Base-by-base conservation (phyloP, 78 protist species). In the Cavenderia fasciculata region DNA sequence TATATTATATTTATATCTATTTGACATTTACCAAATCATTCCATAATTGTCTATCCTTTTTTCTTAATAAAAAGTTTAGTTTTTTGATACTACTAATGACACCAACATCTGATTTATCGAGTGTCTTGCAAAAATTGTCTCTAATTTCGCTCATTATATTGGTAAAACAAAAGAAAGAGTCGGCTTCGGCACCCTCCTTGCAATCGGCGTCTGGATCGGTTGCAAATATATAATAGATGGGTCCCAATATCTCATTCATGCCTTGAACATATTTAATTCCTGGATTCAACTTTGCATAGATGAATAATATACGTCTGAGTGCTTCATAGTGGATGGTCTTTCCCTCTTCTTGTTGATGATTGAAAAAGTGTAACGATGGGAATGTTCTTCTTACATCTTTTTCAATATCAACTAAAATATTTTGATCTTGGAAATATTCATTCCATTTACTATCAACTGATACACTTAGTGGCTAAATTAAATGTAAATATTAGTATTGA, bases 161-260 rank as follows among this genome's bases (percentile, higher is more conserved):
- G 6, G 84, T 82, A 61, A 96, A 96, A 74, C 96, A 94, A 69
- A 71, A 95, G 87, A 95, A 96, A 7, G 97, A 74, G 74, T 96
- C 98, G 8, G 97, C 95, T 78, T 96, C 98, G n/a, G 92, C 91
- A 23, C 87, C 56, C 0, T 40, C 78, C 38, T 59, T 40, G 47
- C 74, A 72, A 16, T 90, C 72, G 49, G 4, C 21, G n/a, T 65
- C 71, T 12, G 82, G 86, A n/a, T 94, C 95, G 23, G n/a, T 71
- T 34, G 93, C 93, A 34, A 91, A 92, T 11, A 70, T 63, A 56
- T 77, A 94, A 29, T 95, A 96, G 23, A 96, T 63, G 4, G 94
- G 97, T 34, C 92, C 97, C 10, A 95, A 51, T 0, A 96, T 38
- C n/a, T 96, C 97, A 61, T 94, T 96, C 97, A 94, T 93, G 31